Base-by-base conservation (phyloP, 176 grass and related monocot species). In the Carex cristatella region DNA sequence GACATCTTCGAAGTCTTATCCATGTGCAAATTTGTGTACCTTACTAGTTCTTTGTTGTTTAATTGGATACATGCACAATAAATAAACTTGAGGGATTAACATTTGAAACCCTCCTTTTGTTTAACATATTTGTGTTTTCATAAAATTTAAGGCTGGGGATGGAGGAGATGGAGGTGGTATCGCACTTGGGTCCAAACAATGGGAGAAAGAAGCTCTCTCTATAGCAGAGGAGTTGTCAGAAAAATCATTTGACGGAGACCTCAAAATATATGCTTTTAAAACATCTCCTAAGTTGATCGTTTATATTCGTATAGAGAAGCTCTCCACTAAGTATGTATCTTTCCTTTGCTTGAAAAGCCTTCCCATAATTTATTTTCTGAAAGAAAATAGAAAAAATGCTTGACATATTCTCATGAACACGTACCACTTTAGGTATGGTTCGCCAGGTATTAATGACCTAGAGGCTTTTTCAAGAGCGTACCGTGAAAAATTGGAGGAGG, bases 201-300 rank as follows among this genome's bases (percentile, higher is more conserved):
- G 96, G 96, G 96, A 94, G 67, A 98, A 95, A 81, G 87, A 92
- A 88, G 89, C 89, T n/a, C 89, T 94, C 82, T 68, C 88, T 65
- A 90, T 98, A 59, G 96, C 96, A 57, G 93, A 95, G 72, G 80
- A 94, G 27, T 86, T 98, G 4, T 94, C 89, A 4, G 67, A 78
- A 63, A 66, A 83, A 55, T 90, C 83, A 46, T 98, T 98, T 28
- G 77, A 88, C 2, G 85, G 84, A 0, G 90, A 98, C 85, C 87
- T 98, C 65, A 94, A 92, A 84, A 92, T 98, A 51, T 98, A 94
- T 86, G 93, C 93, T 86, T 98, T 98, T 60, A 95, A 91, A 82
- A 92, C 93, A 83, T 85, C 90, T 72, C 81, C 88, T 75, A 95
- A 83, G 79, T 85, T 85, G 31, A 82, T 74, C 19, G 84, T 98